Conservation (phyloP, 331 rosid species). For the Arachis monticola region DNA sequence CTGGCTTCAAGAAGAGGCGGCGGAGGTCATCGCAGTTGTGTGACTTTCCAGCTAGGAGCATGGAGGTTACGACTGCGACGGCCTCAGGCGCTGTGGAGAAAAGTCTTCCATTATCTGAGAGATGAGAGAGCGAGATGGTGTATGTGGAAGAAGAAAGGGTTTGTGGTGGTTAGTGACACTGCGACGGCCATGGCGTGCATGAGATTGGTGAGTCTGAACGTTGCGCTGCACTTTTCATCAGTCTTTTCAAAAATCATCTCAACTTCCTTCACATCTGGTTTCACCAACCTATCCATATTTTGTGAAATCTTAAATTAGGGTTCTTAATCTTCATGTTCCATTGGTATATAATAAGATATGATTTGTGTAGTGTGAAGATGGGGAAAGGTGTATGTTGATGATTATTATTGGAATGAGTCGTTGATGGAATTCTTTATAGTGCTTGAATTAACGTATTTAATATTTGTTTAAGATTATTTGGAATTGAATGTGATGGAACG, state of each 20-base stretch:
- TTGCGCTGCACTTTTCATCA: conserved; percentile 60
- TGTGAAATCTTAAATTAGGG: not conserved
- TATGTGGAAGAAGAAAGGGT: conserved; percentile 66
- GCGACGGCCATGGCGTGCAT: conserved; percentile 99
- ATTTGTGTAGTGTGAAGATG: not conserved
- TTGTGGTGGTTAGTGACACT: conserved; percentile 66
- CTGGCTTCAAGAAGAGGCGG: conserved; percentile 66
- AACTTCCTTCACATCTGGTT: conserved; percentile 69
- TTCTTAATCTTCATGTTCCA: not conserved
- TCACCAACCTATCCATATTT: conserved; percentile 85
- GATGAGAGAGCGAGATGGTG: conserved; percentile 50
- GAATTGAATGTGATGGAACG: not conserved
- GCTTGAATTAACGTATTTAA: too few species aligned
- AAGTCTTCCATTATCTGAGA: conserved; percentile 52
- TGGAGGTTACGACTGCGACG: conserved; percentile 65
- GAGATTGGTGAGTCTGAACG: conserved; percentile 71
- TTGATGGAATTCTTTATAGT: not conserved
- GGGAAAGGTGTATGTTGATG: conserved; percentile 4
- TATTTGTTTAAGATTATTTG: too few species aligned
- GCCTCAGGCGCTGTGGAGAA: conserved; percentile 51
- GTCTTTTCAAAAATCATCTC: conserved; percentile 50
- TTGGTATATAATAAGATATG: not conserved
- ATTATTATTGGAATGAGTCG: conserved; percentile 2
- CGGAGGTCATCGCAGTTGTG: conserved; percentile 55
- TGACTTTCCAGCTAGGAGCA: conserved; percentile 85